These are phyloP conservation scores for Taphrina pruni DNA, from an alignment of 1,139 yeast species.

Conservation along the genomic window DNA sequence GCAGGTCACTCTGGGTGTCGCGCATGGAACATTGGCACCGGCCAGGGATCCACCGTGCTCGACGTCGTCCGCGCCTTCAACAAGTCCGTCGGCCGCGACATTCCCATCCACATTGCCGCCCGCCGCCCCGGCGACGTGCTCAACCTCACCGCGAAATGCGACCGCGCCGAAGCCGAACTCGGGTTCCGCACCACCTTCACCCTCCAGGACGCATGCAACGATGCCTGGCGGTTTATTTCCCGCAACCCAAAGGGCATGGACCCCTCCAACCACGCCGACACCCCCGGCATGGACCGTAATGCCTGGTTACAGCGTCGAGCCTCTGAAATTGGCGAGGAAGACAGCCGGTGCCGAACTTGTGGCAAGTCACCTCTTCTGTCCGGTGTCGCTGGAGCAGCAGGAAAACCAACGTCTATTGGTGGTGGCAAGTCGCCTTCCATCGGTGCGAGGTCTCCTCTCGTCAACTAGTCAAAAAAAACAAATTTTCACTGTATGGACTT, in stretches of 20 bases:
- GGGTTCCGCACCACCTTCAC: conserved; percentile 66
- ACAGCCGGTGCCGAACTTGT: conserved; percentile 28
- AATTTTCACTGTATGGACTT: too few relatives aligned
- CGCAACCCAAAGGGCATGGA: conserved; percentile 59
- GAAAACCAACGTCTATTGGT: conserved; percentile 7
- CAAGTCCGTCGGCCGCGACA: conserved; percentile 68
- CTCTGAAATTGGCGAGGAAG: conserved; percentile 32
- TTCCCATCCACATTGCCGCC: conserved; percentile 68
- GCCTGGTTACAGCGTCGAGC: conserved; percentile 18
- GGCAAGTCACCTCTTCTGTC: conserved; percentile 13
- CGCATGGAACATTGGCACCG: conserved; percentile 86
- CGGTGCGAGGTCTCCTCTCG: background rate
- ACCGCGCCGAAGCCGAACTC: conserved; percentile 69
- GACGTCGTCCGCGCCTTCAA: conserved; percentile 73
- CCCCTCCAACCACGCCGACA: conserved; percentile 29
- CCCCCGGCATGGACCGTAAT: conserved; percentile 35
- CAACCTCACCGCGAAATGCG: conserved; percentile 73
- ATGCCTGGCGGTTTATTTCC: conserved; percentile 79
- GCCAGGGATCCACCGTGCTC: conserved; percentile 76
- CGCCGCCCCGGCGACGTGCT: conserved; percentile 83
- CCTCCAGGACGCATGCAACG: conserved; percentile 70
- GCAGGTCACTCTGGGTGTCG: conserved; percentile 58
- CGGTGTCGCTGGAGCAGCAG: background rate
- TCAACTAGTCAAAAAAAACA: too few relatives aligned
- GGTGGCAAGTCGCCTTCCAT: background rate